phyloP scores from a whole-genome alignment of 228 moss, liverwort and hornwort species.

The Sphagnum magellanicum region DNA sequence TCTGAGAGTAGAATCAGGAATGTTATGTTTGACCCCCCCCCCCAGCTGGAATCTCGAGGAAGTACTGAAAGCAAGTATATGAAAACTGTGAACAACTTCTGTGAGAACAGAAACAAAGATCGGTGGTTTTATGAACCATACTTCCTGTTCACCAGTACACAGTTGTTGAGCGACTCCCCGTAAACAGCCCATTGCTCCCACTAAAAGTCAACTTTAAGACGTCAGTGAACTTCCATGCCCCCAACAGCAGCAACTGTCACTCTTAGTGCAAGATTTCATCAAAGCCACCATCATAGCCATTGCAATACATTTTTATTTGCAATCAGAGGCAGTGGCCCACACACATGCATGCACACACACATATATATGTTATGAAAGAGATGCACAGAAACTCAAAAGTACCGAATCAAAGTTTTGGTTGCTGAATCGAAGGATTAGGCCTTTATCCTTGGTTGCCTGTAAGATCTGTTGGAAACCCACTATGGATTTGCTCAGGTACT shows the following conservation, averaged over 20 bases:
- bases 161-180: slow-evolving; percentile 4
- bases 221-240: neutral
- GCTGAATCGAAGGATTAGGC: slow-evolving; percentile 6
- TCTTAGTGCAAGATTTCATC: neutral
- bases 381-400: neutral
- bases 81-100: too few species aligned
- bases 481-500: too few species aligned
- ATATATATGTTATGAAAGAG: neutral
- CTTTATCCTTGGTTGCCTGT: slow-evolving; percentile 7
- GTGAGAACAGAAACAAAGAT: too few species aligned
- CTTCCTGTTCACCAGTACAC: slow-evolving; percentile 6
- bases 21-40: too few species aligned
- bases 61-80: too few species aligned
- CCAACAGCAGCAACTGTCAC: neutral
- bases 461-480: neutral
- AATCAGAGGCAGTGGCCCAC: too few species aligned
- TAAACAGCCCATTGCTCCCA: slow-evolving; percentile 13
- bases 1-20: too few species aligned
- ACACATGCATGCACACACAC: too few species aligned
- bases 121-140: neutral
- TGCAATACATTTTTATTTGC: too few species aligned
- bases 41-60: too few species aligned
- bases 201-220: neutral
- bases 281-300: neutral
- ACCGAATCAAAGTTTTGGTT: slow-evolving; percentile 10